Conservation (phyloP, 768 basidiomycete genomes). For the Mycena vulgaris region DNA sequence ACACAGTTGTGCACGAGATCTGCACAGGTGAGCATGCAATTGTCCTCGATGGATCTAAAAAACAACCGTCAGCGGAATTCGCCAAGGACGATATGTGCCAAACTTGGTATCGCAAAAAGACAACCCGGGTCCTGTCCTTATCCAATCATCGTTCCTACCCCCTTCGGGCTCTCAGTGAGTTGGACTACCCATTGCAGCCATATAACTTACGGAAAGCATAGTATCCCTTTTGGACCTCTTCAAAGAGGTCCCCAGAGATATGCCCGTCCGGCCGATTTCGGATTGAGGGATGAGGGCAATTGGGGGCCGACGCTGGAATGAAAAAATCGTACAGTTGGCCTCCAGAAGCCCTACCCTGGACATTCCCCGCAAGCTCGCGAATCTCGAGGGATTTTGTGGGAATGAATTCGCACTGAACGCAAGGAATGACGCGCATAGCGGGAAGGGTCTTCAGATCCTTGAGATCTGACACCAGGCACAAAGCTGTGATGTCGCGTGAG, state of each 20-base stretch:
- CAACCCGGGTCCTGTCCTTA: conserved; percentile 38
- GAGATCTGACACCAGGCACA: conserved; percentile 17
- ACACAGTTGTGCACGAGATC: conserved; percentile 49
- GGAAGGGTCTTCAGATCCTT: conserved; percentile 9
- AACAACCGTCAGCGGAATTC: not conserved
- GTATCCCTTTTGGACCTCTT: conserved; percentile 41
- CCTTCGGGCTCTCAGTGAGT: not conserved
- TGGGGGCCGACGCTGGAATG: conserved; percentile 25
- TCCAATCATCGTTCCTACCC: conserved; percentile 46
- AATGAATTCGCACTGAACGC: conserved; percentile 14
- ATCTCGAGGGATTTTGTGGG: conserved; percentile 1
- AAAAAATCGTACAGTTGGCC: conserved; percentile 30
- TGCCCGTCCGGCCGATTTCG: conserved; percentile 40
- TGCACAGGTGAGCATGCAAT: conserved; percentile 42
- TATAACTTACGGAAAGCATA: conserved; percentile 42
- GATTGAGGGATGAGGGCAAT: conserved; percentile 30
- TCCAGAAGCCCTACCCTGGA: not conserved
- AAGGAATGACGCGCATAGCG: conserved; percentile 20
- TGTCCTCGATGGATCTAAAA: conserved; percentile 51
- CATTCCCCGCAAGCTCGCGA: no score
- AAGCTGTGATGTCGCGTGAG: not conserved
- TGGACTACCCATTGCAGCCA: not conserved
- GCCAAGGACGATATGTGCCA: not conserved
- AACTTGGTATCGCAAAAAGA: conserved; percentile 46
- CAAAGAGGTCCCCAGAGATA: conserved; percentile 45